A percentile compares a stretch with the other conserved stretches of the same genome.
Conservation (phyloP, 352 stramenopile species). For the Pythium rishiriense region DNA sequence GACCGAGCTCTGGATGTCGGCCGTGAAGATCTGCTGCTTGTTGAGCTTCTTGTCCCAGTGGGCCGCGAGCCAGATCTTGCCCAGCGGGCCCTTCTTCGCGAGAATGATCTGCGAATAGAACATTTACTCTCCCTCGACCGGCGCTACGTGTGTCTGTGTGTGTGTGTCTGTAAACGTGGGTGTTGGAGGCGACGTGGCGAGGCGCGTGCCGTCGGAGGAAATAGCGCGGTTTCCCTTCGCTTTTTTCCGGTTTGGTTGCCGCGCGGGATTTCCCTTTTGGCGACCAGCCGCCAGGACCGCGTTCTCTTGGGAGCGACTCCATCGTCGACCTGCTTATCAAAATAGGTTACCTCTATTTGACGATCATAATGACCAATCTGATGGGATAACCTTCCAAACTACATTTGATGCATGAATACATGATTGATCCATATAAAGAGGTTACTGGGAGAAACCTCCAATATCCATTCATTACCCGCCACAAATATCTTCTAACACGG, state of each 20-base stretch:
- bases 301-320: conserved; percentile 3
- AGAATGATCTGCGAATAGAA: conserved; percentile 99
- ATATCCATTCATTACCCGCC: conserved; percentile 19
- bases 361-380: conserved; percentile 21
- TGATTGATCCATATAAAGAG: conserved; percentile 3
- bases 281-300: no score
- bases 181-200: not conserved
- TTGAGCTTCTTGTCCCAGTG: conserved; percentile 99
- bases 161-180: not conserved
- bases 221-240: conserved; percentile 1
- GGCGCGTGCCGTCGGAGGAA: not conserved
- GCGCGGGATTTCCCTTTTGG: conserved; percentile 2
- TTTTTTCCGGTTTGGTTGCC: not conserved
- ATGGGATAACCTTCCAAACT: not conserved
- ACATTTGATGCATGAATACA: not conserved
- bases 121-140: conserved; percentile 58
- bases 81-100: conserved; percentile 98
- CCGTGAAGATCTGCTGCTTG: conserved; percentile 97
- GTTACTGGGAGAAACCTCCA: conserved; percentile 10
- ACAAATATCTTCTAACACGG: conserved; percentile 12
- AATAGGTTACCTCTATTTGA: conserved; percentile 5
- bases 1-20: conserved; percentile 96
- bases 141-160: not conserved
- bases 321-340: not conserved
- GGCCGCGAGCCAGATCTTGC: conserved; percentile 99